Evolutionary conservation across 345 rosid species (phyloP).

Genomic region (Melaleuca alternifolia): DNA sequence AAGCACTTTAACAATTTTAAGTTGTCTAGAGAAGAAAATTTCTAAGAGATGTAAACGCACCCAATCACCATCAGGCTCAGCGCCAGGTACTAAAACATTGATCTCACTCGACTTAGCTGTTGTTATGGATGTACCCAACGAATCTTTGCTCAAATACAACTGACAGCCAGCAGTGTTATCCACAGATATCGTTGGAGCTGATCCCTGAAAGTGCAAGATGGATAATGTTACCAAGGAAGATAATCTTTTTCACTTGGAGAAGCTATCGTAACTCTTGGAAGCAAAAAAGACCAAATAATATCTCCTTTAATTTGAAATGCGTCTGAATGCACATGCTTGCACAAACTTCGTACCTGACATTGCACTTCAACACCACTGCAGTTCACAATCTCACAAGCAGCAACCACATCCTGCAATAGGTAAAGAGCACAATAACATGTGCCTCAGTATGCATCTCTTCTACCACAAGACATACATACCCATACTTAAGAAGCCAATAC

Average conservation of each 20-base stretch:
- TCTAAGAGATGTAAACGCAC: constrained; percentile 25
- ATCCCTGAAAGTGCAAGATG: constrained; percentile 39
- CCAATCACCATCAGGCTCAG: constrained; percentile 63
- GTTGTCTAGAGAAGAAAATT: neutral
- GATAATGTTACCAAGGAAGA: neutral
- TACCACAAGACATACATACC: neutral
- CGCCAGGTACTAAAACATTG: constrained; percentile 79
- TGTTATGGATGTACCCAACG: constrained; percentile 64
- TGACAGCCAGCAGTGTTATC: constrained; percentile 91
- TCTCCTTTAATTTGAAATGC: neutral
- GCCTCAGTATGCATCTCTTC: neutral
- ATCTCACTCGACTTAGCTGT: constrained; percentile 95
- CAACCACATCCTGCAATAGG: constrained; percentile 77
- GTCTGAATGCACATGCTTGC: neutral
- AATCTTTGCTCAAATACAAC: constrained; percentile 71
- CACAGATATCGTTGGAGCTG: constrained; percentile 90
- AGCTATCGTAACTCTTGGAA: neutral
- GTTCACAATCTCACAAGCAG: constrained; percentile 97
- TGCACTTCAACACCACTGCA: constrained; percentile 93
- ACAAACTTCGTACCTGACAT: constrained; percentile 60
- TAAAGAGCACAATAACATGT: constrained; percentile 1
- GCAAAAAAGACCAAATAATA: neutral
- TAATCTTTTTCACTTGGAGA: neutral
- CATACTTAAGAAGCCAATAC: constrained; percentile 10
- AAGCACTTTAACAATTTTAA: neutral